phyloP scores from a whole-genome alignment of 2,329 filamentous ascomycete species.

The Scopulariopsis brevicaulis region DNA sequence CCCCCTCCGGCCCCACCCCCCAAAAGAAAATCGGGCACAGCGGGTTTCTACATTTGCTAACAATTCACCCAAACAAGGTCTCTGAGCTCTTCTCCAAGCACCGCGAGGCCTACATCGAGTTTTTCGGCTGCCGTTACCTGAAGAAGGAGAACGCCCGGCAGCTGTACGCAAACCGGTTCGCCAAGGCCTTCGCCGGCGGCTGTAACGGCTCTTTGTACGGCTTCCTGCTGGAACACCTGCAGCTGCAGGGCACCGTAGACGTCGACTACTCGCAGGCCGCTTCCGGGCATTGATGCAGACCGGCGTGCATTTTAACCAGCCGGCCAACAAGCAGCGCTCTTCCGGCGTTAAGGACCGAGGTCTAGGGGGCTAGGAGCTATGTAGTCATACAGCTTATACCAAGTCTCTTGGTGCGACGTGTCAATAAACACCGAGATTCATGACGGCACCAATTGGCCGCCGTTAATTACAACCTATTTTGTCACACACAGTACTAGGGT shows the following conservation, averaged over 20 bases:
- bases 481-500: too few species aligned
- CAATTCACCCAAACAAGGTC: background rate
- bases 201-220: conserved; percentile 45
- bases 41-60: background rate
- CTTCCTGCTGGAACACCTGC: conserved; percentile 22
- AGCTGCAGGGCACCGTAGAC: conserved; percentile 45
- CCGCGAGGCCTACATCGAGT: background rate
- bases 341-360: conserved; percentile 26
- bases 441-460: too few species aligned
- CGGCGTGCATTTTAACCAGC: conserved; percentile 38
- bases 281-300: conserved; percentile 45
- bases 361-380: too few species aligned
- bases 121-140: conserved; percentile 32
- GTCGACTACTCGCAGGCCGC: conserved; percentile 31
- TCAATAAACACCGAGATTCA: too few species aligned
- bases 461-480: too few species aligned
- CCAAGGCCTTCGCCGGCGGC: conserved; percentile 32
- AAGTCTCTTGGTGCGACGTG: too few species aligned
- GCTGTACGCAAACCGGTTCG: conserved; percentile 41
- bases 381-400: too few species aligned
- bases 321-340: conserved; percentile 26
- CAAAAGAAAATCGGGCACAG: background rate
- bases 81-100: background rate
- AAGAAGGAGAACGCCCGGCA: conserved; percentile 36
- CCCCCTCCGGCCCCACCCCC: too few species aligned